phyloP scores from a whole-genome alignment of 106 monocot genomes.

The Dactylorhiza incarnata region DNA sequence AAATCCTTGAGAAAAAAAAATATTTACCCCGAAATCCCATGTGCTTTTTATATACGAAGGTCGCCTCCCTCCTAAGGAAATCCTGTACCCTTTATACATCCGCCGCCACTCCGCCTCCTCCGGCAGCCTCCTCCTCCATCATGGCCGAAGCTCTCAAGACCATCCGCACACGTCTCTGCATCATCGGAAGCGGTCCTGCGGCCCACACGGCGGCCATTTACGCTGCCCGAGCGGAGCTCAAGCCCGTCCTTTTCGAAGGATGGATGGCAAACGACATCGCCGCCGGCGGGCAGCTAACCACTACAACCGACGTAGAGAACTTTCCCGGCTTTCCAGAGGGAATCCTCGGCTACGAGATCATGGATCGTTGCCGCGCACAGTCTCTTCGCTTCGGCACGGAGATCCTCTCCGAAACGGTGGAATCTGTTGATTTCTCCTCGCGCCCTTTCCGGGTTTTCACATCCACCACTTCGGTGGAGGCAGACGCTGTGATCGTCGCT shows the following conservation, averaged over 20 bases:
- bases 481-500: constrained; percentile 74
- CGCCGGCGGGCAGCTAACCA: constrained; percentile 89
- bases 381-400: constrained; percentile 56
- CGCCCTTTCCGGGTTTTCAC: constrained; percentile 55
- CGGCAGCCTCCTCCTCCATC: background rate
- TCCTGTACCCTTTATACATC: constrained; percentile 2
- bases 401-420: constrained; percentile 76
- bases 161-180: constrained; percentile 63
- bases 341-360: constrained; percentile 68
- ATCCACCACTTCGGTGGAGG: constrained; percentile 41
- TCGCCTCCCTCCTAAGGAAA: constrained; percentile 23
- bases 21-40: constrained; percentile 1
- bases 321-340: constrained; percentile 93
- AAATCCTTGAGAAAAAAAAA: no score
- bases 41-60: constrained; percentile 14
- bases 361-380: constrained; percentile 69
- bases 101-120: background rate
- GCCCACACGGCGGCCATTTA: constrained; percentile 96
- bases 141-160: constrained; percentile 13
- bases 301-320: constrained; percentile 97
- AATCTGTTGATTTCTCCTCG: constrained; percentile 53
- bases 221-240: constrained; percentile 80
- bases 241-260: constrained; percentile 84
- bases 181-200: constrained; percentile 96
- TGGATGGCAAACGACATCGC: constrained; percentile 91